phyloP scores from a whole-genome alignment of 768 basidiomycete genomes.

The Boletus bicolor region DNA sequence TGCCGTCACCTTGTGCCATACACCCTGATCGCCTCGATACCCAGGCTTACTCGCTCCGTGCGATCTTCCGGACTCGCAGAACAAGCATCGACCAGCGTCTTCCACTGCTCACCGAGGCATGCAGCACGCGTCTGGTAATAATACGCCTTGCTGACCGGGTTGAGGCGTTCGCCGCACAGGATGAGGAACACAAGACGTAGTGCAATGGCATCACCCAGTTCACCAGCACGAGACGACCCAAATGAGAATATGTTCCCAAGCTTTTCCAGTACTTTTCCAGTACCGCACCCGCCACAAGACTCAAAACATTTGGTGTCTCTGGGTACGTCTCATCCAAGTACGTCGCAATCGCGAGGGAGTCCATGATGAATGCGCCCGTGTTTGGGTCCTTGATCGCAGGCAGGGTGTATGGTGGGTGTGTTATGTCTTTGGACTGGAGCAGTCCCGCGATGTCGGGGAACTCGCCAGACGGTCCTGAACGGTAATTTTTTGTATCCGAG shows the following conservation, averaged over 20 bases:
- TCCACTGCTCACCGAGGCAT: no score
- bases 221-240: not conserved
- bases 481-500: slow-evolving; percentile 13
- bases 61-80: slow-evolving; percentile 18
- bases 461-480: slow-evolving; percentile 21
- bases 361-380: slow-evolving; percentile 27
- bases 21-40: slow-evolving; percentile 20
- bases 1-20: slow-evolving; percentile 23
- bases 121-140: no score
- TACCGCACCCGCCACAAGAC: slow-evolving; percentile 29
- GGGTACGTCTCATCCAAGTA: slow-evolving; percentile 54
- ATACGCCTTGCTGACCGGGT: slow-evolving; percentile 16
- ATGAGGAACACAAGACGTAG: slow-evolving; percentile 22
- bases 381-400: no score
- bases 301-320: slow-evolving; percentile 38
- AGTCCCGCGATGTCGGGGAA: slow-evolving; percentile 15
- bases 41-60: slow-evolving; percentile 20
- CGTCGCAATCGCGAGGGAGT: slow-evolving; percentile 45
- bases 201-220: not conserved
- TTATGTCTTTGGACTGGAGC: no score
- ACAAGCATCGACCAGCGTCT: no score
- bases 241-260: slow-evolving; percentile 22
- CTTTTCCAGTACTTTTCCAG: slow-evolving; percentile 35
- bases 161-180: slow-evolving; percentile 27
- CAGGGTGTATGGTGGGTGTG: no score